Evolutionary conservation across 2,329 filamentous ascomycete species (phyloP).

Genomic region (Xylariales sp.): DNA sequence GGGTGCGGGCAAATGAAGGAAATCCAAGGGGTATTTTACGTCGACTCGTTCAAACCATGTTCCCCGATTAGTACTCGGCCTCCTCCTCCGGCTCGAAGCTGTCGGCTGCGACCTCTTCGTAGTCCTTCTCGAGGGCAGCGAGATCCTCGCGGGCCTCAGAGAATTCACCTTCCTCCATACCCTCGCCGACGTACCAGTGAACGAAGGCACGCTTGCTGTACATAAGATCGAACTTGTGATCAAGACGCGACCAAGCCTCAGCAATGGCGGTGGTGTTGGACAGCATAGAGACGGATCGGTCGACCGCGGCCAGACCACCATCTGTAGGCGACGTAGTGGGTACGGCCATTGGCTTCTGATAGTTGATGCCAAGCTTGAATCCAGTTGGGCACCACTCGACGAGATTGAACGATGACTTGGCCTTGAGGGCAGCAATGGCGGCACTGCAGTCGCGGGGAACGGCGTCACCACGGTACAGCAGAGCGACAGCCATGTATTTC

Average conservation of each 20-base stretch:
- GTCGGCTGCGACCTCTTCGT: slow-evolving; percentile 78
- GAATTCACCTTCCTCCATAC: slow-evolving; percentile 91
- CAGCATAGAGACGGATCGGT: slow-evolving; percentile 64
- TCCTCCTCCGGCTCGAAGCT: slow-evolving; percentile 62
- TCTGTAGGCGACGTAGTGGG: slow-evolving; percentile 47
- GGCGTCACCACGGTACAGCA: slow-evolving; percentile 68
- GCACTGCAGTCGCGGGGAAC: slow-evolving; percentile 66
- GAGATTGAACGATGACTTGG: slow-evolving; percentile 67
- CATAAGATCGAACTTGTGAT: slow-evolving; percentile 75
- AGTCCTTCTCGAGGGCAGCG: slow-evolving; percentile 80
- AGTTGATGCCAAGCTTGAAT: slow-evolving; percentile 74
- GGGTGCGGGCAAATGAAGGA: too few species aligned
- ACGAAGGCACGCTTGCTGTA: slow-evolving; percentile 74
- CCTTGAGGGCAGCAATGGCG: slow-evolving; percentile 63
- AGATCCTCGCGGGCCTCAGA: slow-evolving; percentile 82
- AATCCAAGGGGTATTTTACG: slow-evolving; percentile 9
- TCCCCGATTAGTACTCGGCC: slow-evolving; percentile 71
- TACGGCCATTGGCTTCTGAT: slow-evolving; percentile 61
- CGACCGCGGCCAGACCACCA: slow-evolving; percentile 56
- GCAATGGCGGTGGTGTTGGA: slow-evolving; percentile 72
- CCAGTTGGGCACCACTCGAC: slow-evolving; percentile 73
- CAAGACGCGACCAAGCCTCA: slow-evolving; percentile 67
- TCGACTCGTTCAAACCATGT: slow-evolving; percentile 4
- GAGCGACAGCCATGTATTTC: slow-evolving; percentile 72
- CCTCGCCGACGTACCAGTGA: slow-evolving; percentile 80